phyloP scores from a whole-genome alignment of 768 basidiomycete species.

The Gymnopilus dilepis region DNA sequence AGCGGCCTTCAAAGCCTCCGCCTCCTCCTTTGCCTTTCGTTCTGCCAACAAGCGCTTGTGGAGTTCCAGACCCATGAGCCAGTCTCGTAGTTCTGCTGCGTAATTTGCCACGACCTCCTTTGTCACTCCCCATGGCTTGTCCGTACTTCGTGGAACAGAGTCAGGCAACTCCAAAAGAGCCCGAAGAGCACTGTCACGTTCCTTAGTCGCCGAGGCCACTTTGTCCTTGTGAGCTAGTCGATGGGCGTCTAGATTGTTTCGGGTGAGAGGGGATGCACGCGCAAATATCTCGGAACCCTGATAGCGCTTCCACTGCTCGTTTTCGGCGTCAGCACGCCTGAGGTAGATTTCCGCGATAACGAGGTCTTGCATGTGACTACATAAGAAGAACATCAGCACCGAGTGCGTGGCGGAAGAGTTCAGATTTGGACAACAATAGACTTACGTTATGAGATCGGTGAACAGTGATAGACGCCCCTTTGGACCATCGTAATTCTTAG shows the following conservation, averaged over 20 bases:
- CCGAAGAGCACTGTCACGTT: conserved; percentile 28
- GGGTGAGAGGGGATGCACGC: conserved; percentile 33
- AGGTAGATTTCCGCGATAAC: conserved; percentile 32
- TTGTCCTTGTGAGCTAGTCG: conserved; percentile 24
- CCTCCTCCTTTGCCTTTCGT: conserved; percentile 11
- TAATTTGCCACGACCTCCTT: conserved; percentile 32
- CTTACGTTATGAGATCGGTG: conserved; percentile 28
- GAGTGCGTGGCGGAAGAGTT: not conserved
- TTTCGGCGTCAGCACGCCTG: conserved; percentile 24
- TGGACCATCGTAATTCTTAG: conserved; percentile 12
- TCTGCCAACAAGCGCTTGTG: conserved; percentile 23
- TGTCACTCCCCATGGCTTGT: conserved; percentile 19
- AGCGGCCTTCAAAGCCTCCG: not conserved
- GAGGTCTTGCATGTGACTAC: conserved; percentile 34
- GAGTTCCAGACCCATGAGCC: conserved; percentile 34
- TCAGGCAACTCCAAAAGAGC: conserved; percentile 34
- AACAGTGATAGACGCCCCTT: conserved; percentile 26
- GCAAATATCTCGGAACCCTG: conserved; percentile 34
- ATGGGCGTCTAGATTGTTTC: conserved; percentile 31
- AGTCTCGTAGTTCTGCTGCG: conserved; percentile 34
- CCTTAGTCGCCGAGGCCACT: conserved; percentile 22
- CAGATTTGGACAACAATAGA: not conserved
- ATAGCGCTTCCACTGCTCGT: conserved; percentile 36
- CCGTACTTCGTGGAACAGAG: conserved; percentile 16
- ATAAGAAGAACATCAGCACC: conserved; percentile 7